Conservation (phyloP, 176 grass and related monocot genomes). For the Lolium perenne region DNA sequence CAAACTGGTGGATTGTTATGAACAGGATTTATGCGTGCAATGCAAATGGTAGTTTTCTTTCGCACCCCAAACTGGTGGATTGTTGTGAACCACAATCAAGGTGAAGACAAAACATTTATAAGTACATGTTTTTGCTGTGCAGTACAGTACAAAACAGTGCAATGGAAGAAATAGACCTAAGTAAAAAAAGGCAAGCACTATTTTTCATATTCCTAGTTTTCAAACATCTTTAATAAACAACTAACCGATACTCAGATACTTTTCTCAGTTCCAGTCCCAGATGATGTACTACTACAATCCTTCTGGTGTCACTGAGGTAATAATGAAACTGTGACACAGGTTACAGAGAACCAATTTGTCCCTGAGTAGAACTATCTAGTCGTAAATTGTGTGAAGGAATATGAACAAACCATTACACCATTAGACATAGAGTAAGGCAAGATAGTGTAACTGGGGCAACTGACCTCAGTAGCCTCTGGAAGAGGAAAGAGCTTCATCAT, state of each 20-base stretch:
- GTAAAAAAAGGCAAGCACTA: background rate
- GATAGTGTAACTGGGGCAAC: slow-evolving; percentile 32
- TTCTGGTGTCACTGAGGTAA: background rate
- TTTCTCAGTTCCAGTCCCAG: slow-evolving; percentile 7
- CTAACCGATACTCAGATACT: slow-evolving; percentile 9
- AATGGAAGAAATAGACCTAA: background rate
- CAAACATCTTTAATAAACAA: slow-evolving; percentile 16
- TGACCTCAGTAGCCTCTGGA: slow-evolving; percentile 47
- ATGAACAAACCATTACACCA: background rate
- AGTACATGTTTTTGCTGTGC: background rate
- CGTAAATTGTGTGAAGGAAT: background rate
- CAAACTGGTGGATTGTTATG: background rate
- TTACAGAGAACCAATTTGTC: background rate
- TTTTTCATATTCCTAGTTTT: slow-evolving; percentile 27
- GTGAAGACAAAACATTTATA: background rate
- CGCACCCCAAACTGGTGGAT: background rate
- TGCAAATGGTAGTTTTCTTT: background rate
- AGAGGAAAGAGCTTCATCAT: slow-evolving; percentile 36
- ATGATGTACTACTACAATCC: background rate
- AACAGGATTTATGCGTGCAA: background rate
- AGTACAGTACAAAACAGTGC: background rate
- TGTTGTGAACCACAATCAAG: background rate
- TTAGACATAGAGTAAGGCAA: background rate
- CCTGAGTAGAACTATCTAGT: background rate
- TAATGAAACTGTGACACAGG: background rate